Evolutionary conservation across 2,329 filamentous ascomycete genomes (phyloP).

Genomic region (Colletotrichum ledebouriae): DNA sequence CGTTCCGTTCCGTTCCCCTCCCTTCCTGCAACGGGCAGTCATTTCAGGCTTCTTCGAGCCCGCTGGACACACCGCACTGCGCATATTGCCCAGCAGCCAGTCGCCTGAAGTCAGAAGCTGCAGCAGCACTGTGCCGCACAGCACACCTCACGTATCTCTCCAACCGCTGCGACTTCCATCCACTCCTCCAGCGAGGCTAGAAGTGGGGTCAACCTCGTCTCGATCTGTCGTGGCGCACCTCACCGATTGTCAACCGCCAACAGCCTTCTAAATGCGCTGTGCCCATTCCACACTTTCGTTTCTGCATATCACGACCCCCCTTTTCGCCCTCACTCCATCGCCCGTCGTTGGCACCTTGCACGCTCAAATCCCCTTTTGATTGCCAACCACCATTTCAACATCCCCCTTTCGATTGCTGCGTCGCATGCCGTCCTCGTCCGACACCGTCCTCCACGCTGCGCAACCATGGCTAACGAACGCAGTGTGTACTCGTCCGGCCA

Average conservation of each 20-base stretch:
- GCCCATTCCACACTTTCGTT: conserved; percentile 36
- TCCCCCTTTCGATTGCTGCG: conserved; percentile 8
- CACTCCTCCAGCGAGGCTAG: conserved; percentile 44
- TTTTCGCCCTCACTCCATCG: conserved; percentile 27
- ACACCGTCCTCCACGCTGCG: conserved; percentile 33
- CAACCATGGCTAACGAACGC: conserved; percentile 48
- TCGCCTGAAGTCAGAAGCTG: not conserved
- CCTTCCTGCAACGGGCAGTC: conserved; percentile 26
- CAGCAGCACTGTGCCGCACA: conserved; percentile 6
- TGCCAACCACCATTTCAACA: conserved; percentile 14
- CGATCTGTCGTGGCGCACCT: conserved; percentile 40
- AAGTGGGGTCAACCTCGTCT: conserved; percentile 46
- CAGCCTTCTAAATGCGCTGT: conserved; percentile 39
- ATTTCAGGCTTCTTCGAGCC: conserved; percentile 1
- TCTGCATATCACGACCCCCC: conserved; percentile 25
- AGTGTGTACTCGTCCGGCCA: conserved; percentile 72
- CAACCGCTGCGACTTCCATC: conserved; percentile 11
- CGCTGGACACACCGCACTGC: not conserved
- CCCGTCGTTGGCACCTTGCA: conserved; percentile 7
- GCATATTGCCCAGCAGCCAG: conserved; percentile 9
- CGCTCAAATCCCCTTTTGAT: conserved; percentile 13
- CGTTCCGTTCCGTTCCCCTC: not conserved
- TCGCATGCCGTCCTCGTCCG: conserved; percentile 37
- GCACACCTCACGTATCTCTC: not conserved
- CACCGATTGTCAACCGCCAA: conserved; percentile 40